Evolutionary conservation across 148 eudicot genomes (phyloP).

Genomic region (Chenopodium quinoa): DNA sequence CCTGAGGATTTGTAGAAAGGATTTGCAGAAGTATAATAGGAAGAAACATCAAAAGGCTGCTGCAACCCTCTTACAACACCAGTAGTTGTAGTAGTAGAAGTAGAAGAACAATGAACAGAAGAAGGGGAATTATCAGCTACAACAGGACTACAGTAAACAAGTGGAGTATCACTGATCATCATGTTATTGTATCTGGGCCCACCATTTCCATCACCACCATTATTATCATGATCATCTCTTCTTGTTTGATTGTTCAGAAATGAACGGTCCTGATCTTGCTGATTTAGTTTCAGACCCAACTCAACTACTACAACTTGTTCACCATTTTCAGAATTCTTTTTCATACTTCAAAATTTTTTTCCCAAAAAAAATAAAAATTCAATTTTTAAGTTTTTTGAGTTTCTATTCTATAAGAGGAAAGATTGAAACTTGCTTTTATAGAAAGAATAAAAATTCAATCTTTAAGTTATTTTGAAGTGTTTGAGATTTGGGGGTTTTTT

Average conservation of each 20-base stretch:
- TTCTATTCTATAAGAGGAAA: neutral
- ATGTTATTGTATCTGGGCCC: constrained; percentile 32
- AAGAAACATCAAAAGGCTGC: constrained; percentile 49
- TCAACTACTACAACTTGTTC: constrained; percentile 24
- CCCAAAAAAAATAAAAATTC: neutral
- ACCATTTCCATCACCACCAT: constrained; percentile 16
- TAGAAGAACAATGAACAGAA: constrained; percentile 10
- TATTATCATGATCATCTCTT: constrained; percentile 4
- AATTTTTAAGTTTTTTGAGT: neutral
- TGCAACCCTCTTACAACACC: constrained; percentile 28
- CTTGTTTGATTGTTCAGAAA: neutral
- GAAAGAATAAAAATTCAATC: neutral
- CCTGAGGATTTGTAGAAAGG: constrained; percentile 50
- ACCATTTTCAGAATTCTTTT: constrained; percentile 12
- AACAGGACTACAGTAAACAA: neutral
- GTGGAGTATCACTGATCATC: neutral
- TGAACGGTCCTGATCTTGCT: constrained; percentile 29
- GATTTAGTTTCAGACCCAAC: constrained; percentile 29
- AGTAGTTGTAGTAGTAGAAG: constrained; percentile 11
- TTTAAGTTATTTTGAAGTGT: neutral
- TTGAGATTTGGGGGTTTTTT: neutral
- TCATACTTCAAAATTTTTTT: constrained; percentile 6
- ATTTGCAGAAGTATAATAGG: constrained; percentile 18
- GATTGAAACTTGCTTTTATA: constrained; percentile 3
- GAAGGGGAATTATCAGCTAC: neutral